Base-by-base conservation (phyloP, 2,329 filamentous ascomycete genomes). In the Botryosphaeria dothidea region DNA sequence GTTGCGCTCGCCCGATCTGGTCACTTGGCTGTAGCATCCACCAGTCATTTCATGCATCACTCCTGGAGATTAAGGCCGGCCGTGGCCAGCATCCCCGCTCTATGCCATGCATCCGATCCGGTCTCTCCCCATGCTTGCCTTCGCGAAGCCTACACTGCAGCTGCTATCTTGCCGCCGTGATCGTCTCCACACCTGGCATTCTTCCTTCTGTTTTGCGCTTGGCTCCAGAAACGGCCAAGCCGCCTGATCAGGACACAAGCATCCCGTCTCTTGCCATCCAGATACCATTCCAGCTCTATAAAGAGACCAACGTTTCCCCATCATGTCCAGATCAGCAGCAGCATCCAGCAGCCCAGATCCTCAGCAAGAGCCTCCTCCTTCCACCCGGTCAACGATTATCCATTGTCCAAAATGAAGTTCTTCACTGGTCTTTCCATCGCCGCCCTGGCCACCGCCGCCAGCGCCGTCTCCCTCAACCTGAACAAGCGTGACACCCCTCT, bases 261-360 rank as follows among this genome's bases (percentile, higher is more conserved):
- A 34, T 46, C n/a, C 43, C 6, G 43, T n/a, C 19, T 46, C 1
- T 46, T 7, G 23, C 5, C 46, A 48, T 49, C 29, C 2, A 6
- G 17, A 6, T 23, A 21, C 5, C n/a, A 17, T 9, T 4, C 15
- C 7, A 36, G 5, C 41, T 19, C n/a, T 64, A 58, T 64, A 49
- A 64, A 56, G 43, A 41, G 21, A 15, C n/a, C 3, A 11, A 27
- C n/a, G 51, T 29, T 36, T 64, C 51, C 34, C n/a, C 17, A 15
- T 19, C 6, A 3, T 23, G 31, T 15, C 13, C 3, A 15, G 15
- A 19, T 34, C 61, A 29, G n/a, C 48, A 52, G 61, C 61, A 54
- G 48, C 36, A 54, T 36, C 38, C 41, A 64, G 52, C 62, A 62
- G 57, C 52, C 51, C 62, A 64, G 52, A 46, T 56, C 61, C 51